A percentile compares a stretch with the other conserved stretches of the same genome.
Conservation (phyloP, 179 eudicot genomes). For the Drosera spatulata region DNA sequence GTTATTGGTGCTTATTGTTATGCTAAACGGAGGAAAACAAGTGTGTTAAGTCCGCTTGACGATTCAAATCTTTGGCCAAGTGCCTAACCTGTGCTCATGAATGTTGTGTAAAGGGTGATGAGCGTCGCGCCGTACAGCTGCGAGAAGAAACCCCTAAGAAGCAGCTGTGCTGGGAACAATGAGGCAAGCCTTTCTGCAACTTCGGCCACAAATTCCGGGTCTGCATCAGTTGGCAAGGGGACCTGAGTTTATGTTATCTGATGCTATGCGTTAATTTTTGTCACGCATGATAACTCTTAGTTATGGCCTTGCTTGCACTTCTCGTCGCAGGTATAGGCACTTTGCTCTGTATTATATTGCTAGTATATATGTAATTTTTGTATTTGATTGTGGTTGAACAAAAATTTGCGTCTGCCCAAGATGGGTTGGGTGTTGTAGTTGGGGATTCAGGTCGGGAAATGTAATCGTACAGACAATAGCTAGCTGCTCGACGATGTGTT, state of each 20-base stretch:
- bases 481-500: too few relatives aligned
- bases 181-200: slow-evolving; percentile 12
- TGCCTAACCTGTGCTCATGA: neutral
- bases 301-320: too few relatives aligned
- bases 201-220: slow-evolving; percentile 2
- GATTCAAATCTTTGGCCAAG: neutral
- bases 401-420: too few relatives aligned
- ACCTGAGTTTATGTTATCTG: neutral
- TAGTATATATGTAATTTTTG: too few relatives aligned
- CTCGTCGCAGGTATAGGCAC: too few relatives aligned
- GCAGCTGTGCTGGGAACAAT: slow-evolving; percentile 8
- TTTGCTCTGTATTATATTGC: too few relatives aligned
- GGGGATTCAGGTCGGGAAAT: too few relatives aligned
- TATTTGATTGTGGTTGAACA: too few relatives aligned
- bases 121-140: slow-evolving; percentile 34
- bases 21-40: neutral
- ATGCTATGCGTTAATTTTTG: neutral
- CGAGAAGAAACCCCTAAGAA: slow-evolving; percentile 23
- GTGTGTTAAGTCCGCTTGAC: neutral
- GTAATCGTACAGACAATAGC: too few relatives aligned
- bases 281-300: too few relatives aligned
- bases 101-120: slow-evolving; percentile 31
- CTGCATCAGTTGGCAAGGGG: slow-evolving; percentile 8
- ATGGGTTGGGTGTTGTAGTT: too few relatives aligned
- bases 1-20: too few relatives aligned